A percentile compares a stretch with the other conserved stretches of the same genome.
Conservation (phyloP, 768 basidiomycete genomes). For the Hypsizygus marmoreus region DNA sequence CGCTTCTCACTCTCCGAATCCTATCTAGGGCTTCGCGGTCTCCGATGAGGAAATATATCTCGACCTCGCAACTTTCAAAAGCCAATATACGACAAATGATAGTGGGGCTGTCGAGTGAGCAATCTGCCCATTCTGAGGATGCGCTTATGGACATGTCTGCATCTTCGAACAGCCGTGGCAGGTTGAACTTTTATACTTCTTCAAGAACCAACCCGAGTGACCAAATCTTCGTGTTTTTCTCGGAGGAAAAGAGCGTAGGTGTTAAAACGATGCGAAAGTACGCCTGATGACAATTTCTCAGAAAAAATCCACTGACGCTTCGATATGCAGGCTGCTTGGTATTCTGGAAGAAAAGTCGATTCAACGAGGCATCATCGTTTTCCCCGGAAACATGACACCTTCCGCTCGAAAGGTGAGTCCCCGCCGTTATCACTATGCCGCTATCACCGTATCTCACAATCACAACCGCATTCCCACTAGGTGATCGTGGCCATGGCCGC, state of each 20-base stretch:
- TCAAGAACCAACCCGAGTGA: constrained; percentile 63
- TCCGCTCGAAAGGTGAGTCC: constrained; percentile 85
- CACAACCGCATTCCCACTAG: constrained; percentile 40
- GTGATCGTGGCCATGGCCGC: constrained; percentile 89
- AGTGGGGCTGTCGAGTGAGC: constrained; percentile 84
- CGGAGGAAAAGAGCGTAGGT: constrained; percentile 93
- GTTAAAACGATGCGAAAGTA: constrained; percentile 99
- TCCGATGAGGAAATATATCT: constrained; percentile 93
- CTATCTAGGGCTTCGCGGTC: constrained; percentile 83
- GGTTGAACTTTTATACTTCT: constrained; percentile 90
- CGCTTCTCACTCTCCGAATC: constrained; percentile 26
- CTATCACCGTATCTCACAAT: constrained; percentile 11
- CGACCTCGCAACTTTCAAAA: constrained; percentile 82
- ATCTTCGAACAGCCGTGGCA: constrained; percentile 66
- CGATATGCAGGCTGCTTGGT: constrained; percentile 66
- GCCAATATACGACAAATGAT: constrained; percentile 64
- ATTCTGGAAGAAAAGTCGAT: constrained; percentile 93
- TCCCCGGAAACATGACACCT: constrained; percentile 94
- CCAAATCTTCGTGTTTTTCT: constrained; percentile 93
- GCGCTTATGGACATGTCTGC: too few species aligned
- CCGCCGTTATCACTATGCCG: too few species aligned
- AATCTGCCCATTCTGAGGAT: not conserved
- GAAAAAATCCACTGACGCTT: constrained; percentile 9
- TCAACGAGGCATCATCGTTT: constrained; percentile 90
- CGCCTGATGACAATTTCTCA: constrained; percentile 26